These are phyloP conservation scores for Aegilops umbellulata DNA, from an alignment of 176 grass and related monocot species.

Conservation along the genomic window DNA sequence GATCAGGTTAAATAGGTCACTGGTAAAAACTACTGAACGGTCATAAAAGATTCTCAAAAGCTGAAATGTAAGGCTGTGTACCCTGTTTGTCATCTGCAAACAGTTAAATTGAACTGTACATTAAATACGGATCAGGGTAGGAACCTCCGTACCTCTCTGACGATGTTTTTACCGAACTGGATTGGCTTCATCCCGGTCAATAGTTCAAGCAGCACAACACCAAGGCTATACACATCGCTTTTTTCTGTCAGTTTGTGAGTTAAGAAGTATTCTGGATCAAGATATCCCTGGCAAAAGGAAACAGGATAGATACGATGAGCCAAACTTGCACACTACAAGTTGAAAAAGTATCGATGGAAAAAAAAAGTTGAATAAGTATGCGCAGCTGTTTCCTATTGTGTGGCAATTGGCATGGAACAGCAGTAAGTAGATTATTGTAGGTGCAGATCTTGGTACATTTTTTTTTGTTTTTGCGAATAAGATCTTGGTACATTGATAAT, in stretches of 20 bases:
- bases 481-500: not conserved
- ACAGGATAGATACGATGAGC: not conserved
- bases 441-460: not conserved
- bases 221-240: constrained; percentile 91
- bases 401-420: not conserved
- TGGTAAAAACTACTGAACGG: not conserved
- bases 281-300: constrained; percentile 72
- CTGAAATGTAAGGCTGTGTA: not conserved
- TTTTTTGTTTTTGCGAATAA: no score
- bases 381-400: not conserved
- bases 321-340: not conserved
- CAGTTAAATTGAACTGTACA: not conserved
- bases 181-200: constrained; percentile 92
- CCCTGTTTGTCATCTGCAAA: not conserved
- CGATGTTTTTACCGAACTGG: constrained; percentile 89
- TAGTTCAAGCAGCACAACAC: constrained; percentile 88
- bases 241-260: constrained; percentile 93
- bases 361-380: not conserved
- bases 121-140: not conserved
- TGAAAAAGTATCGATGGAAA: not conserved
- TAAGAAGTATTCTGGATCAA: constrained; percentile 97
- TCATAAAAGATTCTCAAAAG: not conserved
- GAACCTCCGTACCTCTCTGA: constrained; percentile 66
- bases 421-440: not conserved
- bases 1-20: not conserved